A percentile compares a stretch with the other conserved stretches of the same genome.
Conservation (phyloP, 1,284 basidiomycete species). For the Cutaneotrichosporon sp. region DNA sequence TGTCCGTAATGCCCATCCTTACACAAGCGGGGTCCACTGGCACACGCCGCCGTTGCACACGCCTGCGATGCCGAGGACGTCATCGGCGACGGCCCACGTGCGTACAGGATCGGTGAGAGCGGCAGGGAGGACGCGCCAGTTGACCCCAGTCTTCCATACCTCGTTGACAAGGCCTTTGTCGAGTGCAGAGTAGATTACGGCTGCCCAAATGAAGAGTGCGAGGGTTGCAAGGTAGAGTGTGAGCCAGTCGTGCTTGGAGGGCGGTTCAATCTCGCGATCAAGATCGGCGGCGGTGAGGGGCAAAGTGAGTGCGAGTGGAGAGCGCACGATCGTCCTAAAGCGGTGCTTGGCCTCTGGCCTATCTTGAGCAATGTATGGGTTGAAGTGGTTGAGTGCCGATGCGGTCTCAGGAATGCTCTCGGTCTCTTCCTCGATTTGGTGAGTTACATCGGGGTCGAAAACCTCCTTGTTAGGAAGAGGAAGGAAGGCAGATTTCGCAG, state of each 20-base stretch:
- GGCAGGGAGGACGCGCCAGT: not conserved
- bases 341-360: not conserved
- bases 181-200: not conserved
- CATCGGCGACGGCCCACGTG: conserved; percentile 3
- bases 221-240: not conserved
- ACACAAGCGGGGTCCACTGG: conserved; percentile 6
- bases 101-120: not conserved
- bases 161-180: not conserved
- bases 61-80: not conserved
- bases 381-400: not conserved
- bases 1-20: not conserved
- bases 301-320: not conserved
- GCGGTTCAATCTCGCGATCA: not conserved
- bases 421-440: not conserved
- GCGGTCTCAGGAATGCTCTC: not conserved
- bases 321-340: not conserved
- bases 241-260: not conserved
- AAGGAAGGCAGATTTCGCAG: not conserved
- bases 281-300: not conserved
- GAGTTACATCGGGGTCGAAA: not conserved
- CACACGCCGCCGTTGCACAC: conserved; percentile 3
- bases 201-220: conserved; percentile 1
- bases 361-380: not conserved
- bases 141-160: not conserved
- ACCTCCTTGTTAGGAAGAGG: not conserved